Evolutionary conservation across 345 rosid species (phyloP).

Genomic region (Eucalyptus marginata): DNA sequence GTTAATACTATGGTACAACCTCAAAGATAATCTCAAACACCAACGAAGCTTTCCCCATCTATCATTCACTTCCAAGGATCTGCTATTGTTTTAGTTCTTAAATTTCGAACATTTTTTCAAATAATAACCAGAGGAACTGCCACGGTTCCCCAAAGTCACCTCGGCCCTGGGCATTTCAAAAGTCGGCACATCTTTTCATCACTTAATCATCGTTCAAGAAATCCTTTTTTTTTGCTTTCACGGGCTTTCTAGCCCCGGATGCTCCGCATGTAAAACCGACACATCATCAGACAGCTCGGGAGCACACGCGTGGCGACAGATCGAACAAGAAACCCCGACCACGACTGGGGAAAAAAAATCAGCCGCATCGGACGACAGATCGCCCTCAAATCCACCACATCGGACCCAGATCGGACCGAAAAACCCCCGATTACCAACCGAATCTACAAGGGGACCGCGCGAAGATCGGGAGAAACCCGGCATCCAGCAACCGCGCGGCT

Average conservation of each 20-base stretch:
- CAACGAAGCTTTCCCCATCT: background rate
- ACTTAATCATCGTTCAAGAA: background rate
- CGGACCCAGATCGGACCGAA: background rate
- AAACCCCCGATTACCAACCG: background rate
- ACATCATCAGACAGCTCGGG: background rate
- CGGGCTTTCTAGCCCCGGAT: background rate
- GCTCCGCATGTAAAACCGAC: background rate
- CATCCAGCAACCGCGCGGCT: background rate
- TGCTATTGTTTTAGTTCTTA: background rate
- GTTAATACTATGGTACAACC: background rate
- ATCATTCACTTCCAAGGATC: background rate
- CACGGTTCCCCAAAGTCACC: background rate
- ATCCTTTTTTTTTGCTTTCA: background rate
- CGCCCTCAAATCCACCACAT: background rate
- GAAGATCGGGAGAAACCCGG: background rate
- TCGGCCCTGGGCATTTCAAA: background rate
- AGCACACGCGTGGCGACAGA: background rate
- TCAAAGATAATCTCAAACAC: background rate
- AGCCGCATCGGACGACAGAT: background rate
- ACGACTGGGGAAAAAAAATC: background rate
- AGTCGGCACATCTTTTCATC: background rate
- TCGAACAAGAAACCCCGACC: background rate
- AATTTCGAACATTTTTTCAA: background rate
- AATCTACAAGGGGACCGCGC: background rate
- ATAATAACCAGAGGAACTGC: background rate